Percentiles rank a stretch among this genome's conserved stretches.
These are phyloP conservation scores for Agaricus sinodeliciosus DNA, from an alignment of 768 basidiomycete genomes.

Conservation along the genomic window DNA sequence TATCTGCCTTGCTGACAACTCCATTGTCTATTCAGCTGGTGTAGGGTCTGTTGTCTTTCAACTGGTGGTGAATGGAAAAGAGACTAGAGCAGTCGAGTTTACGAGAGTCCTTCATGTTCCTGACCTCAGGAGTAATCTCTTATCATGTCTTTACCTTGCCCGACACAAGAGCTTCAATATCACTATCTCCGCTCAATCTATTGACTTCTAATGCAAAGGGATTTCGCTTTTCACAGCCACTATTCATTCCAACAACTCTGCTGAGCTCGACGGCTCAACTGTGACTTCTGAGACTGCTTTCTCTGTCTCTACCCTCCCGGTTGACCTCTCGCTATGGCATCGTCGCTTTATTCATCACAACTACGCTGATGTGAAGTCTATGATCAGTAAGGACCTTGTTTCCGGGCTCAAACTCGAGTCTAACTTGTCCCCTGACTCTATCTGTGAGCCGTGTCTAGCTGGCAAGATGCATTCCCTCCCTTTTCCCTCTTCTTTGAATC, in stretches of 20 bases:
- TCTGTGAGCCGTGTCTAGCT: conserved; percentile 14
- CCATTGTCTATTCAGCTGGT: conserved; percentile 9
- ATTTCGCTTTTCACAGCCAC: not conserved
- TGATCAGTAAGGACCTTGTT: not conserved
- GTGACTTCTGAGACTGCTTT: not conserved
- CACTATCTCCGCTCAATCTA: not conserved
- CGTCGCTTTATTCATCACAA: not conserved
- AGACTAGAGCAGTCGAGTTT: conserved; percentile 10
- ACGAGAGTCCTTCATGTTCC: conserved; percentile 14
- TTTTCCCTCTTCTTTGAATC: conserved; percentile 7
- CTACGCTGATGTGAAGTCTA: not conserved
- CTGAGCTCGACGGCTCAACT: not conserved
- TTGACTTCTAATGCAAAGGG: not conserved
- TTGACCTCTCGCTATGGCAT: conserved; percentile 1
- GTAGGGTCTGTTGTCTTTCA: conserved; percentile 10
- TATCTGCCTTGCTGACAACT: conserved; percentile 12
- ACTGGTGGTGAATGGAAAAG: conserved; percentile 3
- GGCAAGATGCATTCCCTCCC: conserved; percentile 16
- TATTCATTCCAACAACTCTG: conserved; percentile 1
- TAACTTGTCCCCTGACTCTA: conserved; percentile 14
- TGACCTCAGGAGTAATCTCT: conserved; percentile 12
- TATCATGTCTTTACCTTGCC: conserved; percentile 8
- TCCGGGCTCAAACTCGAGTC: not conserved
- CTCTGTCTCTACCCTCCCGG: not conserved
- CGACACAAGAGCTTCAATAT: conserved; percentile 2